These are phyloP conservation scores for Monilinia fructigena DNA, from an alignment of 2,329 filamentous ascomycete genomes.

Conservation along the genomic window DNA sequence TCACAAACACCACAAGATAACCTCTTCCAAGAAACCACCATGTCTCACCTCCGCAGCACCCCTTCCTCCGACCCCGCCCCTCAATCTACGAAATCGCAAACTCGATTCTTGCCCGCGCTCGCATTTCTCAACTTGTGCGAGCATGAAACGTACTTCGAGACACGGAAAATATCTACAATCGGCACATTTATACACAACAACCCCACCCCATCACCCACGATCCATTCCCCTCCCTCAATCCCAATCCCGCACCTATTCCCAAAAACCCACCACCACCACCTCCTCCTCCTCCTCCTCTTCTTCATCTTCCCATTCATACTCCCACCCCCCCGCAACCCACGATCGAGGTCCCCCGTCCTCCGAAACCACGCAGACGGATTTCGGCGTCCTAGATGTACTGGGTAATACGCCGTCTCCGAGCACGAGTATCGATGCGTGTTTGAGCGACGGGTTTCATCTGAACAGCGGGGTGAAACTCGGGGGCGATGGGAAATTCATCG, in stretches of 20 bases:
- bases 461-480: slow-evolving; percentile 63
- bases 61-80: slow-evolving; percentile 29
- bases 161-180: background rate
- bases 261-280: background rate
- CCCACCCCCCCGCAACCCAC: slow-evolving; percentile 13
- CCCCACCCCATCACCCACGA: too few species aligned
- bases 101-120: slow-evolving; percentile 30
- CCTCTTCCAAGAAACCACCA: background rate
- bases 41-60: slow-evolving; percentile 18
- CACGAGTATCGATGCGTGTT: slow-evolving; percentile 80
- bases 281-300: background rate
- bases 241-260: background rate
- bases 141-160: background rate
- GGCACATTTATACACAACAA: background rate
- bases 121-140: background rate
- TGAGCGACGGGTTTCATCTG: slow-evolving; percentile 79
- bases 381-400: slow-evolving; percentile 75
- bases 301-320: background rate
- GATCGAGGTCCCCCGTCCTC: slow-evolving; percentile 60
- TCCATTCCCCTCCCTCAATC: background rate
- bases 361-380: slow-evolving; percentile 67
- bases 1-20: background rate
- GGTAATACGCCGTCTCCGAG: slow-evolving; percentile 72
- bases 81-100: slow-evolving; percentile 34
- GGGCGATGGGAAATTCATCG: slow-evolving; percentile 48